phyloP scores from a whole-genome alignment of 768 basidiomycete species.

The Gloeostereum incarnatum region DNA sequence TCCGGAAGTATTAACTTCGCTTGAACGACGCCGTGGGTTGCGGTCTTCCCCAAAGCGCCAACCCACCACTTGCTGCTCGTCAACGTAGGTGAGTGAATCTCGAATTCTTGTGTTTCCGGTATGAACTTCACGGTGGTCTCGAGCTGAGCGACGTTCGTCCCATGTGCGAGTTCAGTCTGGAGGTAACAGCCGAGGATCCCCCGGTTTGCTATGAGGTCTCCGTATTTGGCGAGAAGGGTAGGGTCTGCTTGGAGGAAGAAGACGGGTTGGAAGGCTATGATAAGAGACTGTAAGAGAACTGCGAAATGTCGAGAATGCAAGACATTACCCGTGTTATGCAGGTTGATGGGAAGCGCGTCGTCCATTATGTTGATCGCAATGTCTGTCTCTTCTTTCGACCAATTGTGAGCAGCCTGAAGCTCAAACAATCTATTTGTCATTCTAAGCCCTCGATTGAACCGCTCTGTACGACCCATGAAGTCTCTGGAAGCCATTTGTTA shows the following conservation, averaged over 20 bases:
- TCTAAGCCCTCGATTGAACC: conserved; percentile 42
- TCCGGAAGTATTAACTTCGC: conserved; percentile 61
- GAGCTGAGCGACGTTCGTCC: conserved; percentile 56
- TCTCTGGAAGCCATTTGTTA: conserved; percentile 24
- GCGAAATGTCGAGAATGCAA: not conserved
- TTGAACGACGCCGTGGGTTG: conserved; percentile 70
- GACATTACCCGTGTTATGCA: conserved; percentile 25
- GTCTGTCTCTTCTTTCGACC: conserved; percentile 38
- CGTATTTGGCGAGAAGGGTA: conserved; percentile 42
- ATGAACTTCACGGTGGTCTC: conserved; percentile 75
- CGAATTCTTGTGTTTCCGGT: conserved; percentile 58
- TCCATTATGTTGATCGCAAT: conserved; percentile 40
- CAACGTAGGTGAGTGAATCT: conserved; percentile 66
- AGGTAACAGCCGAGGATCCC: conserved; percentile 67
- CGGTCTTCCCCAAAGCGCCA: conserved; percentile 60
- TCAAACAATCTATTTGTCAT: conserved; percentile 52
- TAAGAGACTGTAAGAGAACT: not conserved
- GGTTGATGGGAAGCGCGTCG: conserved; percentile 39
- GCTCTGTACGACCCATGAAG: conserved; percentile 49
- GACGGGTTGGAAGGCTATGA: conserved; percentile 57
- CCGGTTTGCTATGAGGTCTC: conserved; percentile 34
- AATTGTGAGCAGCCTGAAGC: conserved; percentile 41
- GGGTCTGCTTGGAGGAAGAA: conserved; percentile 52
- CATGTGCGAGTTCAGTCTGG: conserved; percentile 76
- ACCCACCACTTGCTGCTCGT: conserved; percentile 83